These are phyloP conservation scores for Nannochloropsis gaditana DNA, from an alignment of 108 stramenopile species.

Conservation along the genomic window DNA sequence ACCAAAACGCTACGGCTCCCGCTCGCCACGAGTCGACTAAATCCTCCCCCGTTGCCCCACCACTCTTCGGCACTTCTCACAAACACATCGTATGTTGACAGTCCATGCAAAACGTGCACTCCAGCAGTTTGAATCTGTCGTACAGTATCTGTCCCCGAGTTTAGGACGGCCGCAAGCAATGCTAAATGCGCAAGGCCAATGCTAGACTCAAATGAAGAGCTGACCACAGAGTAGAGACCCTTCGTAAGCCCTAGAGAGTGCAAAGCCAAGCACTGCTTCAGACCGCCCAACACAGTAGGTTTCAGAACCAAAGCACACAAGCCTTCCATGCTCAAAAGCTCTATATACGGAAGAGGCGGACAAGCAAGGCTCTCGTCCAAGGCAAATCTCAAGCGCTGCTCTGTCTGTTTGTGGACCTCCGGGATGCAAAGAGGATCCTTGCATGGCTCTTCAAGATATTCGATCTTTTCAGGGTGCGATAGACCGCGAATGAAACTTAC, in stretches of 20 bases:
- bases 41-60: not conserved
- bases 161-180: conserved; percentile 32
- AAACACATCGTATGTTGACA: conserved; percentile 15
- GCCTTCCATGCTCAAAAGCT: conserved; percentile 28
- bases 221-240: conserved; percentile 27
- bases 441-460: conserved; percentile 45
- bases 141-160: not conserved
- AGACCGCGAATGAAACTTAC: conserved; percentile 23
- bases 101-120: not conserved
- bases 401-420: conserved; percentile 28
- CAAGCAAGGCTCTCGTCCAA: conserved; percentile 38
- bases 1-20: not conserved
- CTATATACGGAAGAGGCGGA: not conserved
- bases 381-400: conserved; percentile 25
- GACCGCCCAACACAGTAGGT: conserved; percentile 33
- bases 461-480: not conserved
- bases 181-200: conserved; percentile 34
- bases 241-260: not conserved
- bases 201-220: conserved; percentile 38
- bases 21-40: not conserved
- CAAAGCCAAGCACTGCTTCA: conserved; percentile 21
- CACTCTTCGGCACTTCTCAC: not conserved
- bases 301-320: conserved; percentile 41
- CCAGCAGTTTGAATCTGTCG: not conserved
- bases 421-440: conserved; percentile 27